Evolutionary conservation across 257 asterid genomes (phyloP).

Genomic region (Coffea eugenioides): DNA sequence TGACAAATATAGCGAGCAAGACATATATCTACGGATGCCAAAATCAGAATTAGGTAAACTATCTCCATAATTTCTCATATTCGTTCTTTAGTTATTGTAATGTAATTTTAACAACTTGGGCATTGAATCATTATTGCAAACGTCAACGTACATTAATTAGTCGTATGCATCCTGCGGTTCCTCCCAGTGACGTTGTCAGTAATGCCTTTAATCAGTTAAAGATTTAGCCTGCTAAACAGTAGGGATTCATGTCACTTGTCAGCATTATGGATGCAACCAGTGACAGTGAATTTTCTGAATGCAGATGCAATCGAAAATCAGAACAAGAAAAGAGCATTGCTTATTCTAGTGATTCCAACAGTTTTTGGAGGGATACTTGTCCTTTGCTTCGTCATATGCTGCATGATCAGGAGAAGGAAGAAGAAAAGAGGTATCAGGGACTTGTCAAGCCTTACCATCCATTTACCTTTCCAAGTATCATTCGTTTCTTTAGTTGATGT

Average conservation of each 20-base stretch:
- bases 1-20: slow-evolving; percentile 6
- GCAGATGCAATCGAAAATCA: neutral
- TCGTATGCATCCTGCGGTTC: neutral
- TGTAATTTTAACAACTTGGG: too few species aligned
- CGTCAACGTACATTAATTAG: neutral
- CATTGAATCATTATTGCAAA: neutral
- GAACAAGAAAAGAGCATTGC: slow-evolving; percentile 1
- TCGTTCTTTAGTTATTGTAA: neutral
- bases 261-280: neutral
- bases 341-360: slow-evolving; percentile 2
- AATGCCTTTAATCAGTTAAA: neutral
- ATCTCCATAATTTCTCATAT: neutral
- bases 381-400: slow-evolving; percentile 12
- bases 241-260: neutral
- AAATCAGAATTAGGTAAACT: slow-evolving; percentile 29
- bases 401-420: slow-evolving; percentile 5
- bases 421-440: slow-evolving; percentile 6
- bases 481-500: neutral
- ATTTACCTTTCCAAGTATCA: neutral
- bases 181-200: neutral
- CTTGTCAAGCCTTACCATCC: neutral
- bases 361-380: slow-evolving; percentile 4
- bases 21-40: slow-evolving; percentile 18
- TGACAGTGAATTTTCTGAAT: neutral
- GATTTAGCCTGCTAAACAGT: neutral